These are phyloP conservation scores for Fusarium sacchari DNA, from an alignment of 2,329 filamentous ascomycete genomes.

Conservation along the genomic window DNA sequence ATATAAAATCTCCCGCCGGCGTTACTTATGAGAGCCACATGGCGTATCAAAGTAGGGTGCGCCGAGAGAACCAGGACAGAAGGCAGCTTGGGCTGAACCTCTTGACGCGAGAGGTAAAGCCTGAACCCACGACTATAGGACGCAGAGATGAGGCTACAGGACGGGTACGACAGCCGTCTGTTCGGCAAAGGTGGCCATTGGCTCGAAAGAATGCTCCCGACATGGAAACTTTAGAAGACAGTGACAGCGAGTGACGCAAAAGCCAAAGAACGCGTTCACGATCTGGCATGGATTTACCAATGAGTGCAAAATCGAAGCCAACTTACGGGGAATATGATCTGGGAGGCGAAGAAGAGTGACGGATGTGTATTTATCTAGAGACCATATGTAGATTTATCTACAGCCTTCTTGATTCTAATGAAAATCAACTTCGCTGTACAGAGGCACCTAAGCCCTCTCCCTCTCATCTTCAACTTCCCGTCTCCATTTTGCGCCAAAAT, in stretches of 20 bases:
- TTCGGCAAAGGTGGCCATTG: neutral
- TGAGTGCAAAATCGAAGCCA: fast-evolving
- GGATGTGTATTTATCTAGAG: fast-evolving
- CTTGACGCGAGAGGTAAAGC: fast-evolving
- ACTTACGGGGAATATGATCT: neutral
- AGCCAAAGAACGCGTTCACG: neutral
- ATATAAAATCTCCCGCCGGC: fast-evolving
- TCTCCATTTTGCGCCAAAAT: neutral
- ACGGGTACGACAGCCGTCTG: neutral
- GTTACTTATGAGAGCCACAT: neutral
- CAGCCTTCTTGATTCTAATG: fast-evolving
- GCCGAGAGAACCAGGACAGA: neutral
- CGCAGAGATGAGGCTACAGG: neutral
- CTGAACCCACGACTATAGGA: fast-evolving
- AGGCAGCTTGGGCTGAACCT: fast-evolving
- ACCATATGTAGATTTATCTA: fast-evolving
- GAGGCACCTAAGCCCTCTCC: fast-evolving
- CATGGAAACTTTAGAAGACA: neutral
- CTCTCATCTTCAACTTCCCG: no score
- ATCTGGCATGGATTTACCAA: fast-evolving
- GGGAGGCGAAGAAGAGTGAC: fast-evolving
- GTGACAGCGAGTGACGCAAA: neutral
- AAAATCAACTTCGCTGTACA: fast-evolving
- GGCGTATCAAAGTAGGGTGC: no score
- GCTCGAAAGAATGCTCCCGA: fast-evolving